A percentile compares a stretch with the other conserved stretches of the same genome.
Evolutionary conservation across 2,329 filamentous ascomycete species (phyloP).

Genomic region (Grosmannia huntii): DNA sequence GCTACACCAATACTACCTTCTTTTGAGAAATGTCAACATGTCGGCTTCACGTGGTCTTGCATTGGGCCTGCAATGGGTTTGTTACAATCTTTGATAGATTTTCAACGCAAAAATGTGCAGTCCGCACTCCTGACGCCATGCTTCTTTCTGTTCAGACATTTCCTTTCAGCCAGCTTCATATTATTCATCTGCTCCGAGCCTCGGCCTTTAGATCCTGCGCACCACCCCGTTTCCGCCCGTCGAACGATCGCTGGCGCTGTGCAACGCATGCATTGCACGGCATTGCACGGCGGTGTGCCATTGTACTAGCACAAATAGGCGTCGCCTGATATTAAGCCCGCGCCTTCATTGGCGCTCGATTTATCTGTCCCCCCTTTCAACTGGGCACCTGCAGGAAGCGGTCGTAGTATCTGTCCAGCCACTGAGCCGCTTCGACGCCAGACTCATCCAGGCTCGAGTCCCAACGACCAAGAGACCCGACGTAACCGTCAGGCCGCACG

Average conservation of each 20-base stretch:
- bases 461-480: conserved; percentile 49
- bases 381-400: conserved; percentile 39
- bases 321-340: too few relatives aligned
- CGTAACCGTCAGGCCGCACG: conserved; percentile 62
- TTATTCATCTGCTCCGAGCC: not conserved
- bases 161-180: not conserved
- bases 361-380: not conserved
- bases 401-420: conserved; percentile 42
- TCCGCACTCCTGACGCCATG: conserved; percentile 5
- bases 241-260: too few relatives aligned
- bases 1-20: conserved; percentile 37
- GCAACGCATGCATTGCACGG: too few relatives aligned
- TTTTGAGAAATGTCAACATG: too few relatives aligned
- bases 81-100: not conserved
- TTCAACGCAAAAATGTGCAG: not conserved
- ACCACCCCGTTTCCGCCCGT: not conserved
- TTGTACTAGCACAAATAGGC: too few relatives aligned
- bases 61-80: too few relatives aligned
- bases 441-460: conserved; percentile 36
- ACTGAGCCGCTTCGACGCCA: conserved; percentile 37
- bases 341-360: not conserved
- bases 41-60: not conserved
- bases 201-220: not conserved
- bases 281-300: too few relatives aligned
- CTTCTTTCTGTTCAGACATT: not conserved